Conservation (phyloP, 2,329 filamentous ascomycete species). For the Microdochium nivale region DNA sequence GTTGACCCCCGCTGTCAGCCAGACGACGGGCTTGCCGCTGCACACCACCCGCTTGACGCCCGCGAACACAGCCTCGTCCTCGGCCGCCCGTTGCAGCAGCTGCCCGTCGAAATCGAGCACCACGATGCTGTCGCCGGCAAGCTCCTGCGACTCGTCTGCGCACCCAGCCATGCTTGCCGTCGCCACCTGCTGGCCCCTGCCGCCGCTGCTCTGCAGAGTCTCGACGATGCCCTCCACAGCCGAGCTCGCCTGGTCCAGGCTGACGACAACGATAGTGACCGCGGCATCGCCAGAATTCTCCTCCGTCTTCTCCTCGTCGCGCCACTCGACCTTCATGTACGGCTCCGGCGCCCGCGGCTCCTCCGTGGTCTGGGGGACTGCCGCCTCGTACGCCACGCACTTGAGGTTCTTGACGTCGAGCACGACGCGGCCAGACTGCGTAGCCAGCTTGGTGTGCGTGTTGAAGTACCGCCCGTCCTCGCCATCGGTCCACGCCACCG, state of each 20-base stretch:
- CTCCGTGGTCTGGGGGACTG: constrained; percentile 6
- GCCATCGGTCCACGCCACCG: constrained; percentile 6
- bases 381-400: constrained; percentile 14
- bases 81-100: constrained; percentile 3
- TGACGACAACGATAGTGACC: not conserved
- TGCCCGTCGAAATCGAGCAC: too few species aligned
- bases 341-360: constrained; percentile 4
- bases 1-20: constrained; percentile 12
- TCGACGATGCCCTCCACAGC: not conserved
- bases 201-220: not conserved
- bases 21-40: constrained; percentile 6
- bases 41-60: constrained; percentile 8
- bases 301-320: not conserved
- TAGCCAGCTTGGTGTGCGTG: constrained; percentile 8
- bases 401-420: constrained; percentile 11
- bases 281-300: not conserved
- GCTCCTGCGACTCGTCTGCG: too few species aligned
- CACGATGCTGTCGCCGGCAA: too few species aligned
- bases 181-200: not conserved
- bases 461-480: constrained; percentile 9
- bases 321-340: constrained; percentile 1
- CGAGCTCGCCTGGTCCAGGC: not conserved
- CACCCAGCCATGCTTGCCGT: not conserved
- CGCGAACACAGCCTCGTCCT: constrained; percentile 5
- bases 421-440: constrained; percentile 7